Evolutionary conservation across 208 protist species (phyloP), one percentile per base, ranked within the genome.

Genomic region (Leishmania major): DNA sequence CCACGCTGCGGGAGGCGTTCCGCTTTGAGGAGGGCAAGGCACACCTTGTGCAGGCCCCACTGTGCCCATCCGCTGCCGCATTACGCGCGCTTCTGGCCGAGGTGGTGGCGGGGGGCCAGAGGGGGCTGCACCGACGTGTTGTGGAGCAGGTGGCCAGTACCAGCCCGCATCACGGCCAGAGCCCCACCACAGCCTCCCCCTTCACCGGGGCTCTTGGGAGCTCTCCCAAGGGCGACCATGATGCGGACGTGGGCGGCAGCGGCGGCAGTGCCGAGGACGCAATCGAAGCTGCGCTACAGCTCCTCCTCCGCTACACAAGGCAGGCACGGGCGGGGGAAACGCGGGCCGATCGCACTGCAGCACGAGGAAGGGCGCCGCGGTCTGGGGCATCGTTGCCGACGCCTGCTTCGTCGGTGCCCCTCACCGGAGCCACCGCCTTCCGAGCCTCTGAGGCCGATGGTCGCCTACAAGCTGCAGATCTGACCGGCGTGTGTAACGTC

Each of bases 31-130:
- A 86, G 72, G 25, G 28, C 1, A 11, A 47, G 7, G 69, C 77
- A 74, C 84, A 59, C 55, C 74, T 76, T 80, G 82, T 85, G 66
- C 66, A 74, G 31, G 79, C 83, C 40, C 86, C 84, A 28, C 81
- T 90, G n/a, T 87, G 87, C 60, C 83, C 88, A 2, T 57, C 84
- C n/a, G 3, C 45, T 3, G 78, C 49, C 0, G 78, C 79, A 22
- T 51, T 90, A 10, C 45, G 40, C 17, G 59, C 69, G 7, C 82
- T 92, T 71, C 79, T 83, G 64, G 5, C 8, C 0, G 82, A 84
- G 75, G 90, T 87, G 22, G 82, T 91, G 74, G 28, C 28, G 49
- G 72, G 72, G 3, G 49, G 51, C 25, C 75, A 89, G 31, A 66
- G 53, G 4, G 53, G 78, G 45, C 66, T 90, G 72, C 79, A 87